Evolutionary conservation across 1,139 yeast genomes (phyloP).

Genomic region (Kluyveromyces marxianus): DNA sequence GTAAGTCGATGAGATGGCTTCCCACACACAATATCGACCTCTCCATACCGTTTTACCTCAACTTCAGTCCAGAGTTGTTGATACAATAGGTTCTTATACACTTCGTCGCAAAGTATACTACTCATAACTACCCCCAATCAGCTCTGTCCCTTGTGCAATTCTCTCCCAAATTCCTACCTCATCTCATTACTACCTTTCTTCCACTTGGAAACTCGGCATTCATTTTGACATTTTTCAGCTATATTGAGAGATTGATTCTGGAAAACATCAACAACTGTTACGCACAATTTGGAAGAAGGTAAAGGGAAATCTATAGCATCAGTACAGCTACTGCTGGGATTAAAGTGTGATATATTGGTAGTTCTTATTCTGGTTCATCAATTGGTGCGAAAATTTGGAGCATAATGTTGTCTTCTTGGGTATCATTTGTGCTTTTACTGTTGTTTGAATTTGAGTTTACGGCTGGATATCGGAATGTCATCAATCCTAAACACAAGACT

Average conservation of each 20-base stretch:
- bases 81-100: slow-evolving; percentile 37
- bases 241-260: too few relatives aligned
- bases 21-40: slow-evolving; percentile 22
- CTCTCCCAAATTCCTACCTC: not conserved
- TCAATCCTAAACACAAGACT: slow-evolving; percentile 25
- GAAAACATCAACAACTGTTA: too few relatives aligned
- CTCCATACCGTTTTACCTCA: slow-evolving; percentile 15
- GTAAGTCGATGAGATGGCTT: slow-evolving; percentile 30
- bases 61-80: slow-evolving; percentile 51
- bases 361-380: too few relatives aligned
- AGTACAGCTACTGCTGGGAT: too few relatives aligned
- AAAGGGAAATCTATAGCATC: too few relatives aligned
- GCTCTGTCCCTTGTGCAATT: too few relatives aligned
- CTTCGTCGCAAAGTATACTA: slow-evolving; percentile 20
- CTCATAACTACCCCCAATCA: not conserved
- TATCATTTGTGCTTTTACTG: slow-evolving; percentile 6
- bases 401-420: not conserved
- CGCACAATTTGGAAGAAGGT: too few relatives aligned
- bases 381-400: not conserved
- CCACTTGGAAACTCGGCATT: too few relatives aligned
- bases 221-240: too few relatives aligned
- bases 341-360: too few relatives aligned
- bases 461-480: slow-evolving; percentile 21
- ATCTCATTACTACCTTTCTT: not conserved
- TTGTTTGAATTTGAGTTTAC: slow-evolving; percentile 8